A percentile compares a stretch with the other conserved stretches of the same genome.
These are phyloP conservation scores for Aspergillus costaricaensis DNA, from an alignment of 2,329 filamentous ascomycete species.

Conservation along the genomic window DNA sequence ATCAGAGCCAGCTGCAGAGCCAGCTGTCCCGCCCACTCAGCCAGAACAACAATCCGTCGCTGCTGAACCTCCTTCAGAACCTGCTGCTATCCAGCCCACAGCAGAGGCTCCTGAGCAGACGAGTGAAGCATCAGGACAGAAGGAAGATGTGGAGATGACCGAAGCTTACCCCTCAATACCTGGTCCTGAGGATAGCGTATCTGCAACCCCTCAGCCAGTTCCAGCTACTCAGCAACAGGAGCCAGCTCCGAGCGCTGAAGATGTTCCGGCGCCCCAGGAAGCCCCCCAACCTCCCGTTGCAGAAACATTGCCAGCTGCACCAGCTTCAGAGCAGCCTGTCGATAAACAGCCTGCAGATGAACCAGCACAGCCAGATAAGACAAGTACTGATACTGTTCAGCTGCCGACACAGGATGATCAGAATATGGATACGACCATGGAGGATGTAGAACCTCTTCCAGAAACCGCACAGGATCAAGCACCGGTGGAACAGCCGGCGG, in stretches of 20 bases:
- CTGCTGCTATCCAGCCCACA: constrained; percentile 1
- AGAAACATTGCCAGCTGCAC: neutral
- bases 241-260: neutral
- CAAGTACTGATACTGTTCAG: constrained; percentile 6
- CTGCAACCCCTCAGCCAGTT: constrained; percentile 4
- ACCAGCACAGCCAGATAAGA: constrained; percentile 12
- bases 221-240: neutral
- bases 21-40: neutral
- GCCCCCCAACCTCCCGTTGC: neutral
- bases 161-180: constrained; percentile 12
- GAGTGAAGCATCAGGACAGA: neutral
- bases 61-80: constrained; percentile 4
- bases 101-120: constrained; percentile 3
- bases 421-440: constrained; percentile 12
- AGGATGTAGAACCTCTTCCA: constrained; percentile 1
- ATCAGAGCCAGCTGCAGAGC: constrained; percentile 6
- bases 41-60: neutral
- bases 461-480: constrained; percentile 7
- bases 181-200: neutral
- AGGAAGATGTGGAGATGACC: constrained; percentile 23
- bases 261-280: constrained; percentile 10
- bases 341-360: constrained; percentile 11
- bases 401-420: neutral
- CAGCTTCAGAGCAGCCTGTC: constrained; percentile 2
- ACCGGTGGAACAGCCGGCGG: constrained; percentile 3